phyloP scores from a whole-genome alignment of 2,329 filamentous ascomycete genomes.

The Drechmeria coniospora region DNA sequence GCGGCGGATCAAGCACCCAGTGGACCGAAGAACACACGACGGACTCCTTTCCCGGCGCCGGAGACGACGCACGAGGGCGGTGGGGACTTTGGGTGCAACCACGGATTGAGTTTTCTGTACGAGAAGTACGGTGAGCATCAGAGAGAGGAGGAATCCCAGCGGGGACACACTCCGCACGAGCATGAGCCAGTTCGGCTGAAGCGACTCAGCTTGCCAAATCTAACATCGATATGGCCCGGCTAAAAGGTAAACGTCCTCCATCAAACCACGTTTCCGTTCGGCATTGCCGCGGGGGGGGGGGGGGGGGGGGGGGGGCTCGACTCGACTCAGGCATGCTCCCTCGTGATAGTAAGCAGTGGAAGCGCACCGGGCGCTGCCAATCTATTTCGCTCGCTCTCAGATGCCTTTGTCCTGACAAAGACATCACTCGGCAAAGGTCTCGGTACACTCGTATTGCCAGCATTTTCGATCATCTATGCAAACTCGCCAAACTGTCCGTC shows the following conservation, averaged over 20 bases:
- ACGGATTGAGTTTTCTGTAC: conserved; percentile 2
- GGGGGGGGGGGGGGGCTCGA: too few relatives aligned
- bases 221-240: conserved; percentile 11
- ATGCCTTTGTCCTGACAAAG: too few relatives aligned
- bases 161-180: too few relatives aligned
- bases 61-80: conserved; percentile 13
- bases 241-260: not conserved
- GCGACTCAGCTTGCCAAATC: conserved; percentile 14
- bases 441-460: not conserved
- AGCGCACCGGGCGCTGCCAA: too few relatives aligned
- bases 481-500: conserved; percentile 85
- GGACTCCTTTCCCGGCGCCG: conserved; percentile 1
- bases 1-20: too few relatives aligned
- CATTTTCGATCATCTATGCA: conserved; percentile 20
- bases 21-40: not conserved
- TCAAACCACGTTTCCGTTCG: not conserved
- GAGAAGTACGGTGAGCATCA: too few relatives aligned
- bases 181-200: conserved; percentile 6
- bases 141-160: too few relatives aligned
- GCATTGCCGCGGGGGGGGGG: too few relatives aligned
- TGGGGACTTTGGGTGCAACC: conserved; percentile 7
- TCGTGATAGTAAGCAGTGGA: too few relatives aligned
- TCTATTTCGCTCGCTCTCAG: too few relatives aligned
- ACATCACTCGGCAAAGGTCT: too few relatives aligned
- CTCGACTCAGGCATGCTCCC: too few relatives aligned